Evolutionary conservation across 2,329 filamentous ascomycete genomes (phyloP).

Genomic region (Alternaria gaisen): DNA sequence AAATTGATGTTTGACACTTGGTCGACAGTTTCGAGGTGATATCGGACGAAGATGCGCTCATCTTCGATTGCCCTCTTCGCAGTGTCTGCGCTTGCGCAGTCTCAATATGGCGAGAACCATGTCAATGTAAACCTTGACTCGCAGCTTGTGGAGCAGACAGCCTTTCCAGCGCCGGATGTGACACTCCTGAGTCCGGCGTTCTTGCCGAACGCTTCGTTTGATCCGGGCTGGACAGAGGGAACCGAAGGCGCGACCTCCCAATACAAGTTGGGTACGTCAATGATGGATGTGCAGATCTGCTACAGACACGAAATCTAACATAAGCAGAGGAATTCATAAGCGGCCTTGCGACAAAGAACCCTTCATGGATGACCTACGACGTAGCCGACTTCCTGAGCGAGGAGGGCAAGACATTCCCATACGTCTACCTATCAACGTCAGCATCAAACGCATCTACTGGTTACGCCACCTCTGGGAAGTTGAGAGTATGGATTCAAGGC

Average conservation of each 20-base stretch:
- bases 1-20: not conserved
- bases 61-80: conserved; percentile 17
- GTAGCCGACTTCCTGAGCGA: conserved; percentile 43
- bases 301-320: not conserved
- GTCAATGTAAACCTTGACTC: conserved; percentile 38
- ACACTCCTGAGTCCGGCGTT: conserved; percentile 47
- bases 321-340: conserved; percentile 35
- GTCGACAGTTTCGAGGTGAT: not conserved
- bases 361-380: conserved; percentile 42
- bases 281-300: not conserved
- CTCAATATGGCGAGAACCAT: conserved; percentile 47
- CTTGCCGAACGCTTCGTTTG: conserved; percentile 35
- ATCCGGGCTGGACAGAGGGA: conserved; percentile 39
- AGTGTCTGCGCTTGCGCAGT: conserved; percentile 27
- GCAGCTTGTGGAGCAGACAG: conserved; percentile 43
- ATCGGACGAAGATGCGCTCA: not conserved
- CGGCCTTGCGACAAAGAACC: conserved; percentile 41
- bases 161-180: conserved; percentile 45
- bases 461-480: conserved; percentile 28
- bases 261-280: conserved; percentile 27
- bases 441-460: conserved; percentile 14
- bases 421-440: conserved; percentile 38
- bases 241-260: conserved; percentile 46
- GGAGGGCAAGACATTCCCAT: conserved; percentile 45
- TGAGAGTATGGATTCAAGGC: conserved; percentile 51